Evolutionary conservation across 768 basidiomycete species (phyloP).

Genomic region (Hemileccinum impolitum): DNA sequence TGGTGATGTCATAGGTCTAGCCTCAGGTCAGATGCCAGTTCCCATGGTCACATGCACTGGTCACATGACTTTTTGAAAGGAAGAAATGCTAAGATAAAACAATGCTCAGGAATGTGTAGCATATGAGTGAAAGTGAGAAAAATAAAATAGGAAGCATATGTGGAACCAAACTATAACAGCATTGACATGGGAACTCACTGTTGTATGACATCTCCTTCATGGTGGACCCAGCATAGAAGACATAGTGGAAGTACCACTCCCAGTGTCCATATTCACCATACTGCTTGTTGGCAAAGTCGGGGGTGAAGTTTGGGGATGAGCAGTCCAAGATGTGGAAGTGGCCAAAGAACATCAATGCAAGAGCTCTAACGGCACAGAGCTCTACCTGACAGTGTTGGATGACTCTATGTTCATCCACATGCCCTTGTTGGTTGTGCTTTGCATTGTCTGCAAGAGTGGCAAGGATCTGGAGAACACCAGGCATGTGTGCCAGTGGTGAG

Average conservation of each 20-base stretch:
- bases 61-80: too few species aligned
- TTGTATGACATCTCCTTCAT: slow-evolving; percentile 27
- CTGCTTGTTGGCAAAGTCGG: slow-evolving; percentile 23
- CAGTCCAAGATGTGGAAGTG: slow-evolving; percentile 29
- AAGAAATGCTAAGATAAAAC: too few species aligned
- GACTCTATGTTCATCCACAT: slow-evolving; percentile 30
- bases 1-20: too few species aligned
- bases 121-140: too few species aligned
- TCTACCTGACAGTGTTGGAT: slow-evolving; percentile 28
- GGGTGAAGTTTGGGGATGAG: slow-evolving; percentile 20
- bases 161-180: too few species aligned
- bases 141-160: too few species aligned
- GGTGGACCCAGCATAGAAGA: slow-evolving; percentile 19
- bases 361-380: slow-evolving; percentile 29
- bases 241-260: slow-evolving; percentile 27
- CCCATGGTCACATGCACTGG: too few species aligned
- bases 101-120: too few species aligned
- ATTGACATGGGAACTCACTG: slow-evolving; percentile 23
- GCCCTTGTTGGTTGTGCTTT: slow-evolving; percentile 32
- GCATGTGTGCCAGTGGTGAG: too few species aligned
- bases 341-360: slow-evolving; percentile 28
- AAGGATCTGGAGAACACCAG: slow-evolving; percentile 25
- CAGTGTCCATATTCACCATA: slow-evolving; percentile 27
- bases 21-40: too few species aligned
- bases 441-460: slow-evolving; percentile 26